A percentile compares a stretch with the other conserved stretches of the same genome.
Conservation (phyloP, 2,329 filamentous ascomycete species). For the Knufia fluminis region DNA sequence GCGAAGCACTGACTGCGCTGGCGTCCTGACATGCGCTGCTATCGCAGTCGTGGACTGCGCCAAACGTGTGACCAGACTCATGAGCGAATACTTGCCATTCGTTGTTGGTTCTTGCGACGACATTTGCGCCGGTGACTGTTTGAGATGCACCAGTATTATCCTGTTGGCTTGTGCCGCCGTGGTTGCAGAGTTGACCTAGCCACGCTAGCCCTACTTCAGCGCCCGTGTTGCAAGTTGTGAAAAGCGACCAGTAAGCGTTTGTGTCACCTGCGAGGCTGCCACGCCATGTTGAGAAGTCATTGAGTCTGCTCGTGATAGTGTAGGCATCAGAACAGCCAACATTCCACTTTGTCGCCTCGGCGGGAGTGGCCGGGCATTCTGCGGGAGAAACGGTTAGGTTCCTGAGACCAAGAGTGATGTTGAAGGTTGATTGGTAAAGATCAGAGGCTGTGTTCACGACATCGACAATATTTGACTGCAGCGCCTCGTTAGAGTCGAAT, state of each 20-base stretch:
- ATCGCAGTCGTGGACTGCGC: conserved; percentile 89
- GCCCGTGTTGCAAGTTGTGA: conserved; percentile 72
- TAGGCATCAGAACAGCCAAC: conserved; percentile 54
- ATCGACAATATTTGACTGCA: conserved; percentile 65
- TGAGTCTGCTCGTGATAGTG: conserved; percentile 68
- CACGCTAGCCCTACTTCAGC: conserved; percentile 85
- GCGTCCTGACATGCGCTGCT: conserved; percentile 55
- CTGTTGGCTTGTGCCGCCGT: conserved; percentile 47
- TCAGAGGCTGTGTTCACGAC: conserved; percentile 80
- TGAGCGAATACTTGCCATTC: conserved; percentile 97
- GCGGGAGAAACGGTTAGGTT: conserved; percentile 71
- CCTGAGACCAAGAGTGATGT: conserved; percentile 82
- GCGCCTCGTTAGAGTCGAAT: conserved; percentile 58
- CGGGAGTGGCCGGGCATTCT: conserved; percentile 62
- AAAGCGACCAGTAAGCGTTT: conserved; percentile 88
- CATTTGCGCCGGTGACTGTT: conserved; percentile 75
- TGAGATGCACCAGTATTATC: conserved; percentile 45
- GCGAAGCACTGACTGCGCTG: conserved; percentile 49
- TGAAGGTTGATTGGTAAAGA: conserved; percentile 84
- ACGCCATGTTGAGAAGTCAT: conserved; percentile 82
- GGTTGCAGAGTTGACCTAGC: conserved; percentile 75
- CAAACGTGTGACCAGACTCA: conserved; percentile 88
- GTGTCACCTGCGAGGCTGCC: conserved; percentile 60
- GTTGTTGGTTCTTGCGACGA: conserved; percentile 70
- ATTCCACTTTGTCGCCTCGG: conserved; percentile 72